phyloP scores from a whole-genome alignment of 2,329 filamentous ascomycete genomes.

The Rosellinia necatrix region DNA sequence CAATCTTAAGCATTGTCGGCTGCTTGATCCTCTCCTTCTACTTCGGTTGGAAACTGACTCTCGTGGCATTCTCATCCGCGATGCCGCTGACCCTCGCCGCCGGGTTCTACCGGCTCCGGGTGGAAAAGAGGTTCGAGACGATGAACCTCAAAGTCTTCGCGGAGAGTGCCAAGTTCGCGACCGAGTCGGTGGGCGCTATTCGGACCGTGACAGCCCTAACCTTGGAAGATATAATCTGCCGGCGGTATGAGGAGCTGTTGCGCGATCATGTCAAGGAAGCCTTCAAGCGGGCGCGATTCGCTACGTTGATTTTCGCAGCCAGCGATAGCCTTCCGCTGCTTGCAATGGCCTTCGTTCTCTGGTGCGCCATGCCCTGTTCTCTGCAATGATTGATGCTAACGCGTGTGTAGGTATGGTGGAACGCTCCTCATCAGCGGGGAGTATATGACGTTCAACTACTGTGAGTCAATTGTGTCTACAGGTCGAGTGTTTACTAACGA shows the following conservation, averaged over 20 bases:
- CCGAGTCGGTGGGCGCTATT: slow-evolving; percentile 74
- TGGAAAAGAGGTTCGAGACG: slow-evolving; percentile 38
- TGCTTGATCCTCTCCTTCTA: slow-evolving; percentile 69
- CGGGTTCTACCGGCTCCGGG: slow-evolving; percentile 45
- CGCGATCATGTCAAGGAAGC: slow-evolving; percentile 62
- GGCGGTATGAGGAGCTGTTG: slow-evolving; percentile 64
- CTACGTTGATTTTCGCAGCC: slow-evolving; percentile 71
- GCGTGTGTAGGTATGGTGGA: slow-evolving; percentile 68
- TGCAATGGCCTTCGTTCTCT: slow-evolving; percentile 42
- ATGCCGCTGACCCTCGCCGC: slow-evolving; percentile 55
- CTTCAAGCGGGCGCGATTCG: slow-evolving; percentile 63
- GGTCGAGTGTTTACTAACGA: slow-evolving; percentile 20
- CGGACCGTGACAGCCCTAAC: slow-evolving; percentile 72
- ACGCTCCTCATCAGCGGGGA: slow-evolving; percentile 60
- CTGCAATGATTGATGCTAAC: slow-evolving; percentile 34
- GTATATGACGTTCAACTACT: slow-evolving; percentile 52
- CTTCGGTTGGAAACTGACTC: slow-evolving; percentile 76
- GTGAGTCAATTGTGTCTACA: slow-evolving; percentile 27
- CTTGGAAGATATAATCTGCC: slow-evolving; percentile 67
- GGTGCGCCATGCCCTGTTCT: slow-evolving; percentile 25
- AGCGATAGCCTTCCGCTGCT: slow-evolving; percentile 60
- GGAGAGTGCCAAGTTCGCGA: slow-evolving; percentile 73
- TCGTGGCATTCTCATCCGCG: slow-evolving; percentile 67
- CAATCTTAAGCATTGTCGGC: slow-evolving; percentile 67
- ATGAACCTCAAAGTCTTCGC: slow-evolving; percentile 70